These are phyloP conservation scores for Yarrowia divulgata DNA, from an alignment of 805 yeast genomes.

Conservation along the genomic window DNA sequence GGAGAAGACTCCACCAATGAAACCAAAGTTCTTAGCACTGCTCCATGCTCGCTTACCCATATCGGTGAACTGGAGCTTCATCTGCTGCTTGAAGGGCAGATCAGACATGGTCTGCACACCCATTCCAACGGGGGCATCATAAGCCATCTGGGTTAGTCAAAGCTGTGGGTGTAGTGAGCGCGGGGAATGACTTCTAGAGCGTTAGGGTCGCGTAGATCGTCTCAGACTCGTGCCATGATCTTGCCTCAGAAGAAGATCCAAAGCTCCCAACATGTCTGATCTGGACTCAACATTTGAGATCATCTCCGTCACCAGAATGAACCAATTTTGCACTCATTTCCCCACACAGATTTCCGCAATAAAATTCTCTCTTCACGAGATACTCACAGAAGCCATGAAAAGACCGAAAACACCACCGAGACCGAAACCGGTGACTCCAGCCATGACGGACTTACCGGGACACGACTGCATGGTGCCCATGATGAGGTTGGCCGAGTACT, in stretches of 20 bases:
- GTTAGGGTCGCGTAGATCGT: not conserved
- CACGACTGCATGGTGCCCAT: constrained; percentile 86
- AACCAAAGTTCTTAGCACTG: constrained; percentile 93
- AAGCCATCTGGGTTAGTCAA: constrained; percentile 60
- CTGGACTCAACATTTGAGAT: not conserved
- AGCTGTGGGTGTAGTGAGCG: no score
- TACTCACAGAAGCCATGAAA: constrained; percentile 67
- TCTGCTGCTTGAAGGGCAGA: constrained; percentile 89
- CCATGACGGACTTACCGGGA: constrained; percentile 90
- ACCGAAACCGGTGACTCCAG: constrained; percentile 93
- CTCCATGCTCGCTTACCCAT: constrained; percentile 90
- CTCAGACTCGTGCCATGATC: no score
- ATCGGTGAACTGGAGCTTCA: constrained; percentile 87
- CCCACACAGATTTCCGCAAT: not conserved
- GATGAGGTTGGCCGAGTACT: constrained; percentile 84
- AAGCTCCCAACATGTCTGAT: not conserved
- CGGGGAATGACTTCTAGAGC: no score
- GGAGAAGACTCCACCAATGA: constrained; percentile 86
- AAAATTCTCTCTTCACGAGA: no score
- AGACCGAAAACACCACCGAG: constrained; percentile 95
- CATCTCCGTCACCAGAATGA: not conserved
- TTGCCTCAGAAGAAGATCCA: not conserved
- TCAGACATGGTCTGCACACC: constrained; percentile 70
- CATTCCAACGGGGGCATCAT: constrained; percentile 74
- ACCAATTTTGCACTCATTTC: not conserved